Evolutionary conservation across 345 rosid species (phyloP).

Genomic region (Eucalyptus cloeziana): DNA sequence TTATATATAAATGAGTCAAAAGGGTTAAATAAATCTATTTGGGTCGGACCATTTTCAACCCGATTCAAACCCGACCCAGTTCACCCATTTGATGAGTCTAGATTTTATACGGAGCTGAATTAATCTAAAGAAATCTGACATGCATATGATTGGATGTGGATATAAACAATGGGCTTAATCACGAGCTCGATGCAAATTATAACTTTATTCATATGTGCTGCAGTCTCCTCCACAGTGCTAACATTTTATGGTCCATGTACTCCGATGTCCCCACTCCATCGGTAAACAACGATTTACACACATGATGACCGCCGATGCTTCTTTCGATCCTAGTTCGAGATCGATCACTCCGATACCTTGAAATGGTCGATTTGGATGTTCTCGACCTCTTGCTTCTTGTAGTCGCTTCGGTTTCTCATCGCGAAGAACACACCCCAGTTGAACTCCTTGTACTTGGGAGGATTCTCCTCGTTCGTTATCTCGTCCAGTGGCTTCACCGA

Average conservation of each 20-base stretch:
- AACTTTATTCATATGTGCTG: background rate
- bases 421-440: slow-evolving; percentile 26
- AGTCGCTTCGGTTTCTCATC: slow-evolving; percentile 21
- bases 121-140: background rate
- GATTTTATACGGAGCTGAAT: background rate
- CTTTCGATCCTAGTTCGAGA: background rate
- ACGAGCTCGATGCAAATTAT: background rate
- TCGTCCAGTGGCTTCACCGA: slow-evolving; percentile 28
- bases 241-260: background rate
- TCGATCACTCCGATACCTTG: background rate
- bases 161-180: background rate
- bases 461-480: slow-evolving; percentile 9
- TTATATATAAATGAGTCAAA: background rate
- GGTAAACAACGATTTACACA: background rate
- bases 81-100: fast-evolving
- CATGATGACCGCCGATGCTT: background rate
- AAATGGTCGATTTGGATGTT: slow-evolving; percentile 32
- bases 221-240: background rate
- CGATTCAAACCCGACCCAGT: fast-evolving
- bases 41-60: background rate
- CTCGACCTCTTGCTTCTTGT: slow-evolving; percentile 27
- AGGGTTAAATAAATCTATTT: fast-evolving
- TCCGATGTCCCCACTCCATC: background rate
- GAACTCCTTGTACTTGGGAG: slow-evolving; percentile 17
- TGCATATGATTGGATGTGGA: background rate